A percentile compares a stretch with the other conserved stretches of the same genome.
phyloP scores from a whole-genome alignment of 192 early-diverging fungal genomes.

The Podila clonocystis region DNA sequence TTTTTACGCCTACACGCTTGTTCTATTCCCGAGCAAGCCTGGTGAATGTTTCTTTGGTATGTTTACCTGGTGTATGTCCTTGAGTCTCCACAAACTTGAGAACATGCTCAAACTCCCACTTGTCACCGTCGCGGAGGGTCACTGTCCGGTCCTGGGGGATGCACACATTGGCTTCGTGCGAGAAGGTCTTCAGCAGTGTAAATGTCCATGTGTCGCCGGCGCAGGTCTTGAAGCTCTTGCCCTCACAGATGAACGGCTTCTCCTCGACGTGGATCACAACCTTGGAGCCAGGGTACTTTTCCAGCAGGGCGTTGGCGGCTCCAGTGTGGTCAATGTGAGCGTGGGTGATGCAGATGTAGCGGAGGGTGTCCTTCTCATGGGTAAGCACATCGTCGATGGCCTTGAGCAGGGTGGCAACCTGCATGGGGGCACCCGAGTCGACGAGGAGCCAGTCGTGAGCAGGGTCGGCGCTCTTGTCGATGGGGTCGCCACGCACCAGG shows the following conservation, averaged over 20 bases:
- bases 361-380: constrained; percentile 36
- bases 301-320: constrained; percentile 26
- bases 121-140: constrained; percentile 32
- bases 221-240: constrained; percentile 19
- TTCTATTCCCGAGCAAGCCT: too few species aligned
- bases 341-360: constrained; percentile 51
- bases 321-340: constrained; percentile 53
- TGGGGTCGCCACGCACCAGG: constrained; percentile 21
- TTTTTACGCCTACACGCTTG: too few species aligned
- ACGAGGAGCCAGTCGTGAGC: constrained; percentile 41
- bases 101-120: constrained; percentile 51
- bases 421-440: constrained; percentile 37
- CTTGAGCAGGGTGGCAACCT: constrained; percentile 25
- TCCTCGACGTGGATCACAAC: constrained; percentile 43
- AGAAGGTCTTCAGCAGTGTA: constrained; percentile 31
- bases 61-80: constrained; percentile 47
- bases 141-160: constrained; percentile 26
- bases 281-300: constrained; percentile 43
- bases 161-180: constrained; percentile 41
- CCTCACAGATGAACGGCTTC: constrained; percentile 39
- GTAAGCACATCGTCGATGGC: constrained; percentile 37
- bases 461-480: constrained; percentile 8
- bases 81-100: constrained; percentile 42
- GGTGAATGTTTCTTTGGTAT: too few species aligned
- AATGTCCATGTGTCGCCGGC: constrained; percentile 39